Evolutionary conservation across 2,329 filamentous ascomycete species (phyloP).

Genomic region (Talaromyces sp.): DNA sequence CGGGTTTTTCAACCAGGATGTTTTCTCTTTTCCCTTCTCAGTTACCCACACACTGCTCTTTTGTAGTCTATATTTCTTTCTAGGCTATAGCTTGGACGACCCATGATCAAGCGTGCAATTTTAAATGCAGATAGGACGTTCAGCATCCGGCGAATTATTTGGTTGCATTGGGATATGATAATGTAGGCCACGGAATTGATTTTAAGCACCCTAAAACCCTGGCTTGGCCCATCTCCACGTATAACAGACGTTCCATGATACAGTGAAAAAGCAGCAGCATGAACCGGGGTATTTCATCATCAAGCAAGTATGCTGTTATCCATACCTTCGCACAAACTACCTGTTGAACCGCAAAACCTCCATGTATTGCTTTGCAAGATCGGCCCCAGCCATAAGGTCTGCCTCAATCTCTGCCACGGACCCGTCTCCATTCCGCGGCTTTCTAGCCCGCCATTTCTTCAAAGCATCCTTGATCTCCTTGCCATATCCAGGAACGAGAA

Average conservation of each 20-base stretch:
- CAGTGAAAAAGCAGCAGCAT: too few relatives aligned
- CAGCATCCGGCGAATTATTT: slow-evolving; percentile 12
- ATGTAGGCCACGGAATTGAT: slow-evolving; percentile 15
- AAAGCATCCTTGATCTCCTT: slow-evolving; percentile 40
- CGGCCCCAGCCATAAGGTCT: slow-evolving; percentile 40
- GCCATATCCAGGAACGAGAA: slow-evolving; percentile 45
- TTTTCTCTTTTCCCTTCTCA: slow-evolving; percentile 27
- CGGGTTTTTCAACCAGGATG: slow-evolving; percentile 28
- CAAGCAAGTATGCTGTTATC: too few relatives aligned
- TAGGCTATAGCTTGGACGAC: slow-evolving; percentile 26
- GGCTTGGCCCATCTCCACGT: too few relatives aligned
- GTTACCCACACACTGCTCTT: slow-evolving; percentile 18
- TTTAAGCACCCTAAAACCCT: not conserved
- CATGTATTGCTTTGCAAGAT: slow-evolving; percentile 50
- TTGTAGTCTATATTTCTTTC: slow-evolving; percentile 31
- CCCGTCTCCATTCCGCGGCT: slow-evolving; percentile 16
- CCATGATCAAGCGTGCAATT: slow-evolving; percentile 29
- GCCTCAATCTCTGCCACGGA: slow-evolving; percentile 29
- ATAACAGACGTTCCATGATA: too few relatives aligned
- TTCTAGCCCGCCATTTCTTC: slow-evolving; percentile 26
- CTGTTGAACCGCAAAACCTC: slow-evolving; percentile 49
- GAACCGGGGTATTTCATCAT: too few relatives aligned
- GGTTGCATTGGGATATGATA: slow-evolving; percentile 14
- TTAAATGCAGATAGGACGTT: slow-evolving; percentile 21
- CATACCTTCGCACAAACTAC: slow-evolving; percentile 21